Conservation (phyloP, 345 rosid genomes). For the Pugionium dolabratum region DNA sequence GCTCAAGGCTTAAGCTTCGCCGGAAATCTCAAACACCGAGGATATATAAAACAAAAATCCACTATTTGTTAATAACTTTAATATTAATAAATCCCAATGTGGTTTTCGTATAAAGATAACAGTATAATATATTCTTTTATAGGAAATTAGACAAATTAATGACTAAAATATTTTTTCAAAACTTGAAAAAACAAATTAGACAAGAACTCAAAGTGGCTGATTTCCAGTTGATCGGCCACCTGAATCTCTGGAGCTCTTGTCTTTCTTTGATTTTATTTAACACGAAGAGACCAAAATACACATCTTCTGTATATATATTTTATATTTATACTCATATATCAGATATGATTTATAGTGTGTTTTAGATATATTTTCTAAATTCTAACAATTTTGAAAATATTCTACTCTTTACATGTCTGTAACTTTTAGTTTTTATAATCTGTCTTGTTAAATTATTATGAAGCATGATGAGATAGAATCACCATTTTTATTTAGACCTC, state of each 20-base stretch:
- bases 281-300: conserved; percentile 30
- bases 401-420: too few species aligned
- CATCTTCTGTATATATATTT: conserved; percentile 5
- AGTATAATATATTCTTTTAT: not conserved
- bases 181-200: conserved; percentile 8
- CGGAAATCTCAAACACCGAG: conserved; percentile 40
- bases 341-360: not conserved
- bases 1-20: not conserved
- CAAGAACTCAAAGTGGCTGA: conserved; percentile 38
- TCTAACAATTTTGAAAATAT: too few species aligned
- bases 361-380: not conserved
- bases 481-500: too few species aligned
- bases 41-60: conserved; percentile 29
- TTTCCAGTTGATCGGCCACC: conserved; percentile 38
- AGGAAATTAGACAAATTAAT: not conserved
- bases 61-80: not conserved
- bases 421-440: too few species aligned
- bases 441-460: too few species aligned
- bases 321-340: not conserved
- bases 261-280: conserved; percentile 25
- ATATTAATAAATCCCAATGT: conserved; percentile 9
- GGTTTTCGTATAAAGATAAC: conserved; percentile 19
- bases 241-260: conserved; percentile 40
- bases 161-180: not conserved
- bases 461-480: too few species aligned